Percentiles rank a stretch among this genome's conserved stretches.
phyloP scores from a whole-genome alignment of 805 yeast species.

The Henningerozyma blattae region DNA sequence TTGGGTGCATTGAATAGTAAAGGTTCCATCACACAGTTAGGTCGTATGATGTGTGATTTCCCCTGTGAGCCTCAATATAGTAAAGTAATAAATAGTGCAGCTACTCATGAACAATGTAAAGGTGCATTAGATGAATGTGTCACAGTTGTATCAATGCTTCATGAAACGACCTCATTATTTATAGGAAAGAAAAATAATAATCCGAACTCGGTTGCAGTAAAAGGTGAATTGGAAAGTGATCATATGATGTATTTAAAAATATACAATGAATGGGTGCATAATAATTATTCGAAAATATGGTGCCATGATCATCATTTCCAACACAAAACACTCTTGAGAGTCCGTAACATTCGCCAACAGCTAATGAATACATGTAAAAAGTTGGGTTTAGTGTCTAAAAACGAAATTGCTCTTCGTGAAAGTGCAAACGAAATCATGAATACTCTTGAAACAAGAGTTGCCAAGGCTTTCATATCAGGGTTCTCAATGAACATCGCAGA shows the following conservation, averaged over 20 bases:
- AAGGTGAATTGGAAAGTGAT: constrained; percentile 50
- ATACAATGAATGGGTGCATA: constrained; percentile 64
- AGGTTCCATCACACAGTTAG: constrained; percentile 68
- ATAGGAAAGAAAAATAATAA: constrained; percentile 14
- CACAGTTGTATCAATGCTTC: constrained; percentile 71
- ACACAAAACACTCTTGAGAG: constrained; percentile 57
- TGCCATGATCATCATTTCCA: constrained; percentile 77
- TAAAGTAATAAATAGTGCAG: constrained; percentile 57
- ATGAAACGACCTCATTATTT: constrained; percentile 49
- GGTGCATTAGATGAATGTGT: constrained; percentile 55
- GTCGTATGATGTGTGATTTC: constrained; percentile 79
- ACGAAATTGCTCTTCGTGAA: constrained; percentile 4
- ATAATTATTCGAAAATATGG: constrained; percentile 64
- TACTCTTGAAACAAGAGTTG: constrained; percentile 9
- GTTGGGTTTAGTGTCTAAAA: constrained; percentile 15
- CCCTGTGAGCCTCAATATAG: constrained; percentile 90
- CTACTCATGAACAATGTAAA: constrained; percentile 29
- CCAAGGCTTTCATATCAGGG: constrained; percentile 21
- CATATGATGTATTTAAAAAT: constrained; percentile 66
- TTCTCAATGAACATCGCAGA: constrained; percentile 23
- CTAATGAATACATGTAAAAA: constrained; percentile 43
- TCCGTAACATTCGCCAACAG: constrained; percentile 61
- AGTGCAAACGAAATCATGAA: constrained; percentile 1
- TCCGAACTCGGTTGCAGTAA: constrained; percentile 22
- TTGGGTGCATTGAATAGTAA: constrained; percentile 74